phyloP scores from a whole-genome alignment of 305 asterid species.

The Striga hermonthica region DNA sequence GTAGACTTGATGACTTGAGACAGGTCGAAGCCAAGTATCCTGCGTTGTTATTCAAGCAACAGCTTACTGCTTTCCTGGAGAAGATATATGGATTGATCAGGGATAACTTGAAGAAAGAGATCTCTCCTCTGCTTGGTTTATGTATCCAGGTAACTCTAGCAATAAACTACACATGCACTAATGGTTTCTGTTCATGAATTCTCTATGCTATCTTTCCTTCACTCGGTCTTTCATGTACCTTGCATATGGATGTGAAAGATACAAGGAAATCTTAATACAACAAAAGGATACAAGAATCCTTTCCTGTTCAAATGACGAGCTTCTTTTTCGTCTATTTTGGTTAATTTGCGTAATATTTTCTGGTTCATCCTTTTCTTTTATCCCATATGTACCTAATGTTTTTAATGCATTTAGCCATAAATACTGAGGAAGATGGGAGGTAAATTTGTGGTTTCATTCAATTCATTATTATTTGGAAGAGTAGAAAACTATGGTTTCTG shows the following conservation, averaged over 20 bases:
- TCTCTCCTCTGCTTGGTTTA: conserved; percentile 93
- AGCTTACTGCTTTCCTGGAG: conserved; percentile 99
- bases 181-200: conserved; percentile 15
- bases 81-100: conserved; percentile 97
- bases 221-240: not conserved
- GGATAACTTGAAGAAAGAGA: conserved; percentile 92
- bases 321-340: conserved; percentile 29
- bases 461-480: not conserved
- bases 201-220: conserved; percentile 12
- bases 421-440: conserved; percentile 7
- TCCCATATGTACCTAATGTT: not conserved
- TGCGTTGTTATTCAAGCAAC: conserved; percentile 98
- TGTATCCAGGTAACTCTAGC: conserved; percentile 80
- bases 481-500: not conserved
- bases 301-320: conserved; percentile 6
- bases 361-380: conserved; percentile 3
- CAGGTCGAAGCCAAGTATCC: conserved; percentile 99
- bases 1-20: conserved; percentile 90
- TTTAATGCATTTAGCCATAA: not conserved
- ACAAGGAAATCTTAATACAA: conserved; percentile 15
- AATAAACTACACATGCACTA: conserved; percentile 17
- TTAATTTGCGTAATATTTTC: conserved; percentile 17
- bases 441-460: conserved; percentile 1
- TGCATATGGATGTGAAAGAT: conserved; percentile 17
- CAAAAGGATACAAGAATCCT: conserved; percentile 10